Evolutionary conservation across 305 asterid species (phyloP).

Genomic region (Striga hermonthica): DNA sequence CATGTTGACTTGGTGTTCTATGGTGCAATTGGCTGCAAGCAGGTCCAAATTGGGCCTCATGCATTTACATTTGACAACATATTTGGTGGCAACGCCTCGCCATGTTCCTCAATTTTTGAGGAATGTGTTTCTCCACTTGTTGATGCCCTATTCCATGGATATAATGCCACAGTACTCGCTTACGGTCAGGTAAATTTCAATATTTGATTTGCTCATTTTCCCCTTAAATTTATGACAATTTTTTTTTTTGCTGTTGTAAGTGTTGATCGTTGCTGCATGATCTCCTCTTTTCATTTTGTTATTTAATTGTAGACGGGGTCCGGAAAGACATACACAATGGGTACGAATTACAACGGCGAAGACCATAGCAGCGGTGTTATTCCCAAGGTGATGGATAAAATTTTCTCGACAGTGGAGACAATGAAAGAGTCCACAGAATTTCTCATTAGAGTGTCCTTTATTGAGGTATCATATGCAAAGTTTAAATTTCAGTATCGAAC

Average conservation of each 20-base stretch:
- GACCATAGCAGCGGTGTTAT: conserved; percentile 68
- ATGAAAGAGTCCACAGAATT: conserved; percentile 65
- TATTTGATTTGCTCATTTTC: not conserved
- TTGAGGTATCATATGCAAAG: conserved; percentile 56
- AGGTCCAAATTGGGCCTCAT: conserved; percentile 98
- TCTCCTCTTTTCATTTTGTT: conserved; percentile 18
- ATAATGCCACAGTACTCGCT: conserved; percentile 93
- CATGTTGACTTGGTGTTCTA: conserved; percentile 14
- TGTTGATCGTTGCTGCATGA: not conserved
- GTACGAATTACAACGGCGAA: conserved; percentile 95
- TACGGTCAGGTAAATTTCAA: conserved; percentile 72
- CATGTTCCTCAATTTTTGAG: conserved; percentile 58
- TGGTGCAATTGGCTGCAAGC: conserved; percentile 30
- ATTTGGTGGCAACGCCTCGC: conserved; percentile 64
- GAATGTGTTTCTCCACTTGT: conserved; percentile 84
- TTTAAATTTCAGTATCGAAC: not conserved
- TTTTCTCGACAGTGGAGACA: conserved; percentile 61
- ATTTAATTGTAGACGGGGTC: conserved; percentile 76
- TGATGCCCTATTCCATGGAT: conserved; percentile 80
- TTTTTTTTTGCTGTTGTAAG: not conserved
- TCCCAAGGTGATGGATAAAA: conserved; percentile 83
- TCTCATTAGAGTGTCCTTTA: conserved; percentile 81
- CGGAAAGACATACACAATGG: conserved; percentile 97
- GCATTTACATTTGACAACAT: conserved; percentile 83
- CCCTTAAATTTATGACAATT: not conserved